Base-by-base conservation (phyloP, 352 stramenopile species). In the Pythium dissimile region DNA sequence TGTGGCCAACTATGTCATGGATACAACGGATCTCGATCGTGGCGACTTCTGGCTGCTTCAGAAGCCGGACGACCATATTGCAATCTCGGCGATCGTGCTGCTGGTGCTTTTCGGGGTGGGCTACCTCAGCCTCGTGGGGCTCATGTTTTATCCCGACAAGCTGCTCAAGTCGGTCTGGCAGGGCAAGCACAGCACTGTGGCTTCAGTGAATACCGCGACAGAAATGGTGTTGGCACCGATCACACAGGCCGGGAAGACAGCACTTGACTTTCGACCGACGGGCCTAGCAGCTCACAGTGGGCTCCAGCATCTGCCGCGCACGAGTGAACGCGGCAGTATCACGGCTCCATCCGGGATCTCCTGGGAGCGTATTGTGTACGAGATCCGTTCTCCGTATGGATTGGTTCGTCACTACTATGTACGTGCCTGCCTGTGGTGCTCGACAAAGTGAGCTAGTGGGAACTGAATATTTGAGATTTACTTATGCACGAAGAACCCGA, bases 21-120 rank as follows among this genome's bases (percentile, higher is more conserved):
- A 47, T 18, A 71, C 63, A 1, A 2, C 3, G 0, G 21, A 51
- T 0, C 27, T 62, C 9, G 58, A 71, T 37, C 12, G 54, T 18
- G 57, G 52, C 6, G 47, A 71, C 8, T 66, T 67, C 18, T 71
- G 63, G 63, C 24, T 71, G 1, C 26, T 65, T 3, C 18, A 39
- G 1, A 28, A 43, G 20, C 28, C 63, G 1, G 28, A 49, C 0
- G 5, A 20, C 1, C 7, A n/a, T 3, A 48, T 58, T 6, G 16
- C 21, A 0, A 11, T 45, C 10, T 5, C 44, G 1, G 42, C 63
- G 16, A 42, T 27, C 3, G 0, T 56, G 9, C 12, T 51, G 9
- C 46, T 67, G 2, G n/a, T 21, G 11, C 2, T 48, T 2, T 61
- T 66, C 35, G 45, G n/a, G 1, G 2, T 59, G 7, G 48, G 42